Evolutionary conservation across 441 rosid genomes (phyloP).

Genomic region (Melastoma candidum): DNA sequence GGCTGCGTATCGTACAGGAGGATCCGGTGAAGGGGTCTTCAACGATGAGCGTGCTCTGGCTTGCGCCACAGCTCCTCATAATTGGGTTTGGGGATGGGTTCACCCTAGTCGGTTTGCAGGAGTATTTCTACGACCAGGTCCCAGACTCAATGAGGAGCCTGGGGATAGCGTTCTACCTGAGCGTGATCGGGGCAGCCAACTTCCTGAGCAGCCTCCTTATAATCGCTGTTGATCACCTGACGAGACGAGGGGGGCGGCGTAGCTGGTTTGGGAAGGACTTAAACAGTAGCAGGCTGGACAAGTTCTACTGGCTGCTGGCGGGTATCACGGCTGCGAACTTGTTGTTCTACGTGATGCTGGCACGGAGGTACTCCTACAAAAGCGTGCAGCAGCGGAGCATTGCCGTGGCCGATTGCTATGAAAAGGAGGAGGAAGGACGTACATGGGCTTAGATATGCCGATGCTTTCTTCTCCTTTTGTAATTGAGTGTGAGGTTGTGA

Average conservation of each 20-base stretch:
- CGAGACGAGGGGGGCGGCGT: slow-evolving; percentile 30
- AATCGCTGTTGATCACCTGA: slow-evolving; percentile 42
- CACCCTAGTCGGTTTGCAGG: slow-evolving; percentile 72
- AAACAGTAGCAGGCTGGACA: slow-evolving; percentile 68
- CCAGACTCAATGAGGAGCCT: slow-evolving; percentile 83
- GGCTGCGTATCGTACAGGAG: slow-evolving; percentile 28
- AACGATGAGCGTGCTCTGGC: slow-evolving; percentile 65
- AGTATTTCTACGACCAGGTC: slow-evolving; percentile 77
- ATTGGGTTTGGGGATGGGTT: slow-evolving; percentile 61
- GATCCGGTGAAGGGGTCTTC: slow-evolving; percentile 29
- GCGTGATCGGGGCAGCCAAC: slow-evolving; percentile 66
- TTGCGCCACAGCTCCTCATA: slow-evolving; percentile 59
- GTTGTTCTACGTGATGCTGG: slow-evolving; percentile 45
- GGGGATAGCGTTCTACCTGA: slow-evolving; percentile 70
- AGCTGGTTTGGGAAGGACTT: slow-evolving; percentile 83
- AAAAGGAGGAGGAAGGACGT: slow-evolving; percentile 16
- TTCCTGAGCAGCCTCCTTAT: slow-evolving; percentile 65
- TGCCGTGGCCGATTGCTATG: slow-evolving; percentile 41
- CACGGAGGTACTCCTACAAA: slow-evolving; percentile 65
- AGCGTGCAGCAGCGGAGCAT: slow-evolving; percentile 43
- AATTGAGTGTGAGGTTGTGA: too few species aligned
- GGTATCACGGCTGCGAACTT: slow-evolving; percentile 37
- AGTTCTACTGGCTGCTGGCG: slow-evolving; percentile 69
- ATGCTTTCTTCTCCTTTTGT: background rate
- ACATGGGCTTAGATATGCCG: slow-evolving; percentile 6